These are phyloP conservation scores for Penicillium argentinense DNA, from an alignment of 495 filamentous ascomycete genomes.

Conservation along the genomic window DNA sequence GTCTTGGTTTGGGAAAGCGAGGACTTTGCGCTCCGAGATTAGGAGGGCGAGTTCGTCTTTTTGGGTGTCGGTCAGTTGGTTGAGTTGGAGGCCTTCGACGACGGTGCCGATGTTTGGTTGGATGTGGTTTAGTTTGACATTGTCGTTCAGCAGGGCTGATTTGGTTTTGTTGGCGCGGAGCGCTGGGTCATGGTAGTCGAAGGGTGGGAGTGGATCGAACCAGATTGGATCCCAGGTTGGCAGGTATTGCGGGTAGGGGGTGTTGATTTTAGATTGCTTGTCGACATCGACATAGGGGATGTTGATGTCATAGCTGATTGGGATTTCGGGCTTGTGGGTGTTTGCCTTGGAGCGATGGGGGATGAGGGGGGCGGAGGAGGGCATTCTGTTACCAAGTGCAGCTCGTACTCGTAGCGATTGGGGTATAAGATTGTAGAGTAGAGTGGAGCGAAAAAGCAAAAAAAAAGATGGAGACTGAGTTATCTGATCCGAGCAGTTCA, in stretches of 20 bases:
- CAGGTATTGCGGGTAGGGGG: slow-evolving; percentile 60
- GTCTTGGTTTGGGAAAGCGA: slow-evolving; percentile 73
- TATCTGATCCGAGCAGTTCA: slow-evolving; percentile 1
- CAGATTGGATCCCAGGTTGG: slow-evolving; percentile 64
- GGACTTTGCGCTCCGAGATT: slow-evolving; percentile 72
- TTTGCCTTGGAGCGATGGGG: slow-evolving; percentile 33
- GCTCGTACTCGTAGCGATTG: too few relatives aligned
- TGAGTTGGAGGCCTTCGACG: slow-evolving; percentile 71
- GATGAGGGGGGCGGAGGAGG: slow-evolving; percentile 37
- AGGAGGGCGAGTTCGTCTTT: slow-evolving; percentile 80
- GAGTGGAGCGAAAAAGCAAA: neutral
- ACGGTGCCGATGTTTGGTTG: slow-evolving; percentile 72
- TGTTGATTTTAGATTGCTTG: slow-evolving; percentile 35
- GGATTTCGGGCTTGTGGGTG: slow-evolving; percentile 37
- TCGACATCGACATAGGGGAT: slow-evolving; percentile 51
- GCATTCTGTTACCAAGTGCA: slow-evolving; percentile 25
- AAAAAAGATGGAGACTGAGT: slow-evolving; percentile 1
- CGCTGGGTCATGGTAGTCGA: slow-evolving; percentile 60
- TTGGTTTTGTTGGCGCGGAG: slow-evolving; percentile 55
- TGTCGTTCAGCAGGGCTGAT: slow-evolving; percentile 51
- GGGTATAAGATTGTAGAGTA: neutral
- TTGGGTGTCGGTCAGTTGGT: slow-evolving; percentile 61
- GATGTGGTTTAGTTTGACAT: slow-evolving; percentile 57
- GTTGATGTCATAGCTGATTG: slow-evolving; percentile 58
- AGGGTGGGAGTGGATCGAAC: slow-evolving; percentile 58